Evolutionary conservation across 495 filamentous ascomycete genomes (phyloP).

Genomic region (Trichoderma gamsii): DNA sequence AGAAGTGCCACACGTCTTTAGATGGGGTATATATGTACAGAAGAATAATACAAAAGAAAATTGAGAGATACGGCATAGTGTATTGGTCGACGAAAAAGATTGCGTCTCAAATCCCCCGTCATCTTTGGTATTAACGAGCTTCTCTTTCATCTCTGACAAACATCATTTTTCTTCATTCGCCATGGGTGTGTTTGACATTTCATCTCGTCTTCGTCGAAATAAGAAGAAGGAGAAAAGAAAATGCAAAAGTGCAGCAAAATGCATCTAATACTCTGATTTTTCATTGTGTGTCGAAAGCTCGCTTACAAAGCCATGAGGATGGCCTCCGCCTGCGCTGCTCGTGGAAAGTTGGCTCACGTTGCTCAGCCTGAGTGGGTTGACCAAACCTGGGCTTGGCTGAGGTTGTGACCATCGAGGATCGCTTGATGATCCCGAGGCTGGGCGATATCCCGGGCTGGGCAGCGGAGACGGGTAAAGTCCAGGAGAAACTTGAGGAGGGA

Average conservation of each 20-base stretch:
- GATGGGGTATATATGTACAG: background rate
- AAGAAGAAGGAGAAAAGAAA: background rate
- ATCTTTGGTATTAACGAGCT: background rate
- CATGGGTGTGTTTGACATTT: background rate
- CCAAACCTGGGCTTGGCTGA: conserved; percentile 27
- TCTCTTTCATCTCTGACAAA: background rate
- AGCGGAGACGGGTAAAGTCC: conserved; percentile 24
- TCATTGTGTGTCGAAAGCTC: background rate
- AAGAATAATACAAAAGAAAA: conserved; percentile 3
- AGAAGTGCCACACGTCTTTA: background rate
- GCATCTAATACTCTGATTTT: conserved; percentile 5
- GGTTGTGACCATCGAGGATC: conserved; percentile 30
- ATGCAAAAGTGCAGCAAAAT: background rate
- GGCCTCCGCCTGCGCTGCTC: conserved; percentile 5
- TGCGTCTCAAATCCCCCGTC: background rate
- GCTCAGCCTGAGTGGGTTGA: background rate
- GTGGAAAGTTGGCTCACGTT: background rate
- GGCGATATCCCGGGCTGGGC: conserved; percentile 21
- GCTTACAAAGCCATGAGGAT: background rate
- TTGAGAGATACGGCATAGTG: background rate
- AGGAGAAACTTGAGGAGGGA: conserved; percentile 21
- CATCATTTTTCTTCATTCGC: background rate
- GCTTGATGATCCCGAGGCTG: conserved; percentile 26
- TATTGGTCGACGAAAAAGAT: background rate
- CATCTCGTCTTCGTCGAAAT: background rate